Conservation (phyloP, 163 green algal species). For the Chloromonas sp. region DNA sequence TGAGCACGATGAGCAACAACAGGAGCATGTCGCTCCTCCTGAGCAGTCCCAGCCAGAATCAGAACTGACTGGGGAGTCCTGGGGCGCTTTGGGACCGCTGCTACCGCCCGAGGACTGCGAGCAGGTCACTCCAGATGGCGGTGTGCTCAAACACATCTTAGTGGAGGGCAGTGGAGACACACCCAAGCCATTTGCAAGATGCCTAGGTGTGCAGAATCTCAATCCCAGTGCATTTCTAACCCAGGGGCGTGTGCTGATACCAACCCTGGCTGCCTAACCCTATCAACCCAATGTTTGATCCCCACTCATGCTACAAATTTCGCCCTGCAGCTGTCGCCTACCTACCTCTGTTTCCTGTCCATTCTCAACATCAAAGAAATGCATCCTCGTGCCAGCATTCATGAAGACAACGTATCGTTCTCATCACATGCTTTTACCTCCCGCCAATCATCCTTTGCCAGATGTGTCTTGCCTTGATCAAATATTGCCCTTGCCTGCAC, state of each 20-base stretch:
- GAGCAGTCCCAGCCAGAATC: background rate
- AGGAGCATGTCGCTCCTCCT: background rate
- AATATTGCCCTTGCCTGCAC: too few species aligned
- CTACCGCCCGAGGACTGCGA: slow-evolving; percentile 28
- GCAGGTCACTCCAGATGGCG: slow-evolving; percentile 46
- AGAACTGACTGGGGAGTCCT: background rate
- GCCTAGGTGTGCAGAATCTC: slow-evolving; percentile 45
- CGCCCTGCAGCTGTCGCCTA: too few species aligned
- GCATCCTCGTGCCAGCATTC: background rate
- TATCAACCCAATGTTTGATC: too few species aligned
- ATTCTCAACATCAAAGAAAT: too few species aligned
- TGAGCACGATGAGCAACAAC: background rate
- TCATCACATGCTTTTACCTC: too few species aligned
- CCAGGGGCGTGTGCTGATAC: background rate
- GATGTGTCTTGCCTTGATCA: too few species aligned
- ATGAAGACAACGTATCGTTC: background rate
- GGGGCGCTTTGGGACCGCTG: background rate
- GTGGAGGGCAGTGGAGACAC: slow-evolving; percentile 38
- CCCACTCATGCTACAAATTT: too few species aligned
- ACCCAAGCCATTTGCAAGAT: slow-evolving; percentile 53
- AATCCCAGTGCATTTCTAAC: background rate
- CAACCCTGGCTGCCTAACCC: too few species aligned
- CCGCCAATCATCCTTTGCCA: too few species aligned
- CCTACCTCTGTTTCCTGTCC: too few species aligned
- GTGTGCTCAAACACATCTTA: slow-evolving; percentile 54